Evolutionary conservation across 2,329 filamentous ascomycete species (phyloP), one percentile per base, ranked within the genome.

Genomic region (Shiraia sp.): DNA sequence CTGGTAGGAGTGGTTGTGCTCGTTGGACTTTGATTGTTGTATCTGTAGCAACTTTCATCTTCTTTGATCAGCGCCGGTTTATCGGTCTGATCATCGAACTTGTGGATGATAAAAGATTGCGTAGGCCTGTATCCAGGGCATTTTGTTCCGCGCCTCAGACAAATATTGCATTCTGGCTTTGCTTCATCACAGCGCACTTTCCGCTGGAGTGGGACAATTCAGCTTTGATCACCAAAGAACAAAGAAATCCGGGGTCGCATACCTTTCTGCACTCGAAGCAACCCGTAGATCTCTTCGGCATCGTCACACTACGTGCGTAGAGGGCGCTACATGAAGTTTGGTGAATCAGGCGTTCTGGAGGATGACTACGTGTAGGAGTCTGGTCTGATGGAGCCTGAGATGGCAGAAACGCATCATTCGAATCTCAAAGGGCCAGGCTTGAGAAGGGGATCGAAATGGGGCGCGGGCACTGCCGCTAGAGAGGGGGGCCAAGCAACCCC

Each of bases 211-310:
- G 12, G 22, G 6, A 4, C 10, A 9, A 29, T 29, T 55, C 36
- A 53, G 45, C 17, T 16, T 29, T 34, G 24, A 14, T 44, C 43
- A 32, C 40, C 16, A 42, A 22, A 40, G 40, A 33, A 34, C 39
- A 24, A 38, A 26, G 24, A 34, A 27, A 39, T 42, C 39, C 33
- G 15, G 35, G 26, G 29, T 43, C 24, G 23, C 53, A 42, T 57
- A 57, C 53, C 51, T 63, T 61, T 49, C 65, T 62, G 47, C 65
- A 69, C 45, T 63, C 59, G 43, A 69, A 69, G 50, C 65, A 69
- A 27, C 65, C 65, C 25, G 57, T 50, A 22, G 62, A 66, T 42
- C 65, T 57, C 42, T 67, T 69, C 27, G 65, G 65, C 65, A 69
- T 69, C 17, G 49, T 54, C 35, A 45, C 32, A 47, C 40, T 27